Evolutionary conservation across 75 land plant species (phyloP).

Genomic region (Pinus taeda): DNA sequence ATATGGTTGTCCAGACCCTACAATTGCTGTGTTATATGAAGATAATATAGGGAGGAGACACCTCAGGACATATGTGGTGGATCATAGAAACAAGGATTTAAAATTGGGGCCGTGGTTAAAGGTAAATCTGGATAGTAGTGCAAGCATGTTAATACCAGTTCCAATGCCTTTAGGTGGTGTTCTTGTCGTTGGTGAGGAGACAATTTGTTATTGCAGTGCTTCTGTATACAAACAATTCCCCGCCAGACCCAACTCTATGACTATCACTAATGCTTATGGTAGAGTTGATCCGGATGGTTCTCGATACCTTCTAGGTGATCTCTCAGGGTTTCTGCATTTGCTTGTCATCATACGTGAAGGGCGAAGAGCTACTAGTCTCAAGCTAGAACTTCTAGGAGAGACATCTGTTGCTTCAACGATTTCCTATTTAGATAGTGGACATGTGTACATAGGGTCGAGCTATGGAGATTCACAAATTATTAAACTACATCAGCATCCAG

Average conservation of each 20-base stretch:
- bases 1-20: slow-evolving; percentile 89
- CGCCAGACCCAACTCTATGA: slow-evolving; percentile 59
- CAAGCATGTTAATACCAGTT: slow-evolving; percentile 81
- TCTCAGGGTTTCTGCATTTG: slow-evolving; percentile 76
- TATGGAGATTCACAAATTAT: slow-evolving; percentile 98
- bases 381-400: neutral
- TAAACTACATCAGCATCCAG: slow-evolving; percentile 80
- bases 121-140: slow-evolving; percentile 93
- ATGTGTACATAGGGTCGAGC: slow-evolving; percentile 91
- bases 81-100: slow-evolving; percentile 89
- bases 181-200: slow-evolving; percentile 93
- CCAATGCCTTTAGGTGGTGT: slow-evolving; percentile 93
- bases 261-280: slow-evolving; percentile 93
- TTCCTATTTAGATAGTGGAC: slow-evolving; percentile 91
- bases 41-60: slow-evolving; percentile 96
- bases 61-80: slow-evolving; percentile 92
- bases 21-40: slow-evolving; percentile 95
- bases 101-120: slow-evolving; percentile 92
- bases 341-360: slow-evolving; percentile 91
- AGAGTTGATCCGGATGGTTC: slow-evolving; percentile 98
- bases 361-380: slow-evolving; percentile 41
- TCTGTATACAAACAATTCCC: slow-evolving; percentile 82
- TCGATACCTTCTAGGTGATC: slow-evolving; percentile 84
- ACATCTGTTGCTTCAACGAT: slow-evolving; percentile 84
- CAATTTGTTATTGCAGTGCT: slow-evolving; percentile 84